A percentile compares a stretch with the other conserved stretches of the same genome.
Evolutionary conservation across 768 basidiomycete species (phyloP).

Genomic region (Suillus subluteus): DNA sequence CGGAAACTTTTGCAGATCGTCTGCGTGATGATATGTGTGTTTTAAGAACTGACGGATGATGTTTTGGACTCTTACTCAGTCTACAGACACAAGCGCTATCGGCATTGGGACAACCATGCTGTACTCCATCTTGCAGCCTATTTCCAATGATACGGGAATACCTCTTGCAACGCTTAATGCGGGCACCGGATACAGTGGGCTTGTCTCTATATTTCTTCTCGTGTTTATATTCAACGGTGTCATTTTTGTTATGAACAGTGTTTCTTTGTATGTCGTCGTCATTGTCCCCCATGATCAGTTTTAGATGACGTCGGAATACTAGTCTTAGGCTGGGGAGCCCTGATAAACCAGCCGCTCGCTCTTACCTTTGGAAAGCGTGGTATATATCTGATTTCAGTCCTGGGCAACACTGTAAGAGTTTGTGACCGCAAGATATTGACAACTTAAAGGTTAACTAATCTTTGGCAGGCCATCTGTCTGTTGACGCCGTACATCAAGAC

Average conservation of each 20-base stretch:
- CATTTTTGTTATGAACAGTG: conserved; percentile 12
- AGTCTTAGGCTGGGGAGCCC: conserved; percentile 24
- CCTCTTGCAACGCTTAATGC: conserved; percentile 24
- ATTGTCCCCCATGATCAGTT: not conserved
- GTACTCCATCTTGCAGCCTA: conserved; percentile 25
- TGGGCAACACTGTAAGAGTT: conserved; percentile 19
- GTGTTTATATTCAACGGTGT: not conserved
- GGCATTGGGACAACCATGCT: conserved; percentile 22
- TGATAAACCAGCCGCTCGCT: conserved; percentile 25
- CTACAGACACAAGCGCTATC: conserved; percentile 21
- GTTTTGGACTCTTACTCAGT: not conserved
- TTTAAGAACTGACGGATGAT: not conserved
- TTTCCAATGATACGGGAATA: conserved; percentile 22
- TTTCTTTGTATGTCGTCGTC: conserved; percentile 18
- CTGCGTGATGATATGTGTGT: conserved; percentile 25
- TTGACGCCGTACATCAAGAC: conserved; percentile 25
- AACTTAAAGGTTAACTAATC: not conserved
- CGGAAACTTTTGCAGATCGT: conserved; percentile 20
- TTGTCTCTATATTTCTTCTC: not conserved
- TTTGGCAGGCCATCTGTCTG: conserved; percentile 21
- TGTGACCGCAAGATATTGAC: too few relatives aligned
- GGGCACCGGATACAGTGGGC: conserved; percentile 24
- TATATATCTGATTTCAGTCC: conserved; percentile 22
- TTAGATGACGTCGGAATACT: conserved; percentile 3
- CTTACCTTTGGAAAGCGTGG: conserved; percentile 25